Percentiles rank a stretch among this genome's conserved stretches.
These are phyloP conservation scores for Cornus kousa DNA, from an alignment of 148 eudicot species.

Conservation along the genomic window DNA sequence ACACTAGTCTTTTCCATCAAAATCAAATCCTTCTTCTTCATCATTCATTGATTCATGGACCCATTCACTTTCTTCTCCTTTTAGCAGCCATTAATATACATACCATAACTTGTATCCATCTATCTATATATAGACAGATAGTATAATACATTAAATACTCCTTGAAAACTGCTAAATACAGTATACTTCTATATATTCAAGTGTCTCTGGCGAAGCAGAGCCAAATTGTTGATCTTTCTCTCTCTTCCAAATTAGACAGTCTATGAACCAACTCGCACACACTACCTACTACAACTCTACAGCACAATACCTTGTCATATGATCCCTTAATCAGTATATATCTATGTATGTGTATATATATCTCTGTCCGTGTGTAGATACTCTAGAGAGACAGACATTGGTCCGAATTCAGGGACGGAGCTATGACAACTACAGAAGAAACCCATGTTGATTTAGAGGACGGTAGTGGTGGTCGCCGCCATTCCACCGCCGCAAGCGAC, in stretches of 20 bases:
- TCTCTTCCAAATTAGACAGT: neutral
- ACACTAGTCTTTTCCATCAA: neutral
- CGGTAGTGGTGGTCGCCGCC: constrained; percentile 10
- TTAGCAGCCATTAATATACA: too few relatives aligned
- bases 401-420: too few relatives aligned
- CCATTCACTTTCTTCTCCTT: neutral
- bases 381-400: neutral
- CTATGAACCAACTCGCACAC: neutral
- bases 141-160: too few relatives aligned
- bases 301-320: too few relatives aligned
- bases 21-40: neutral
- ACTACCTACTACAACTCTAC: neutral
- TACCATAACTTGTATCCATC: neutral
- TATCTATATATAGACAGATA: neutral
- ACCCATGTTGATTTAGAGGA: neutral
- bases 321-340: too few relatives aligned
- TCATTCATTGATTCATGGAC: neutral
- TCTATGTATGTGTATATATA: too few relatives aligned
- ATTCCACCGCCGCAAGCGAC: neutral
- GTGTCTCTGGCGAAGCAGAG: too few relatives aligned
- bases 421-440: neutral
- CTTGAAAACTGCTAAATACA: too few relatives aligned
- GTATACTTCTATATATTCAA: too few relatives aligned
- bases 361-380: too few relatives aligned
- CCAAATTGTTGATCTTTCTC: neutral